A percentile compares a stretch with the other conserved stretches of the same genome.
Evolutionary conservation across 1,139 yeast genomes (phyloP).

Genomic region (Geotrichum bryndzae): DNA sequence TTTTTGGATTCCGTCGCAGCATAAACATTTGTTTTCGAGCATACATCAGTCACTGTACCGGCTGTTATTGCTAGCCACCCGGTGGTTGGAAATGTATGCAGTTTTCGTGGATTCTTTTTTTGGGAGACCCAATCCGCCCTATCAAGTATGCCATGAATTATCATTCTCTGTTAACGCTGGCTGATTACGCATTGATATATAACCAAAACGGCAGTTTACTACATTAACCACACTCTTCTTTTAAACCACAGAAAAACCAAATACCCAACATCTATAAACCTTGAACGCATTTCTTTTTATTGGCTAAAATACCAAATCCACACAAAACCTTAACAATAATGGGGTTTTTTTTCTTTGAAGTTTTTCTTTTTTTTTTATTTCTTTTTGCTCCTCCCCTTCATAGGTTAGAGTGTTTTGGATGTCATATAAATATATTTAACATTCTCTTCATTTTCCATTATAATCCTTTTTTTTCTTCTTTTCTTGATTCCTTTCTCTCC

Average conservation of each 20-base stretch:
- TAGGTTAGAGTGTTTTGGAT: not conserved
- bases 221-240: not conserved
- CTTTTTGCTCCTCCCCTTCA: not conserved
- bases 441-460: not conserved
- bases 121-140: no score
- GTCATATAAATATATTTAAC: not conserved
- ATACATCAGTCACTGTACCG: no score
- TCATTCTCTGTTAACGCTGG: no score
- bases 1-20: no score
- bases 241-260: not conserved
- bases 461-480: not conserved
- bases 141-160: no score
- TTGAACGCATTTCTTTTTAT: not conserved
- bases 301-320: no score
- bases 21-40: no score
- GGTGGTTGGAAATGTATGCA: no score
- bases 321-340: not conserved
- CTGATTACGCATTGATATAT: no score
- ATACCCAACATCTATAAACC: not conserved
- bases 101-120: no score
- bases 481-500: not conserved
- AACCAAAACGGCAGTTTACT: not conserved
- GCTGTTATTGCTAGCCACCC: no score
- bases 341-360: not conserved
- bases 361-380: not conserved